phyloP scores from a whole-genome alignment of 768 basidiomycete genomes.

The Lyophyllum shimeji region DNA sequence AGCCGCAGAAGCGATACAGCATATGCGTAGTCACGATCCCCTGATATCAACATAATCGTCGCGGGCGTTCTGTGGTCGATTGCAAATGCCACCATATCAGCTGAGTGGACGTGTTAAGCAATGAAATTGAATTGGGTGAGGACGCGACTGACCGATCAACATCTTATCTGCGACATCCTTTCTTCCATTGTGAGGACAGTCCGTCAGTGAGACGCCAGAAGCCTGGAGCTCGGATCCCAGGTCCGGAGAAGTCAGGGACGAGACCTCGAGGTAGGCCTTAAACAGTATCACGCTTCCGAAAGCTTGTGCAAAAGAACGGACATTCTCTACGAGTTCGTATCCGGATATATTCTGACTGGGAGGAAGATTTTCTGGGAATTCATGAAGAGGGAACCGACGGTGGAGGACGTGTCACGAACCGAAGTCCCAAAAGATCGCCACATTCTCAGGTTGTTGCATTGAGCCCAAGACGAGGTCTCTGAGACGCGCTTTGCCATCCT shows the following conservation, averaged over 20 bases:
- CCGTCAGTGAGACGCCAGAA: constrained; percentile 44
- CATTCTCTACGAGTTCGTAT: constrained; percentile 40
- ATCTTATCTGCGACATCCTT: constrained; percentile 48
- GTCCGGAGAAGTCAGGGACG: constrained; percentile 30
- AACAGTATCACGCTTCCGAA: constrained; percentile 50
- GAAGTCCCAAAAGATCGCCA: constrained; percentile 39
- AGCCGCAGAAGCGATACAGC: constrained; percentile 40
- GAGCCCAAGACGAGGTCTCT: constrained; percentile 4
- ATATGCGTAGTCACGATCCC: constrained; percentile 45
- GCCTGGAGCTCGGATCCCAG: constrained; percentile 44
- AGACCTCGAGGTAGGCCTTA: constrained; percentile 52
- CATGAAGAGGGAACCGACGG: not conserved
- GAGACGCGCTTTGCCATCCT: not conserved
- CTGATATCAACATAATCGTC: constrained; percentile 47
- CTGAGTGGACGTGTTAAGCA: constrained; percentile 8
- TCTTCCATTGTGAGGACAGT: constrained; percentile 35
- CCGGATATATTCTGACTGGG: constrained; percentile 36
- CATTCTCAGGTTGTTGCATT: constrained; percentile 35
- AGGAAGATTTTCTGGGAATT: constrained; percentile 35
- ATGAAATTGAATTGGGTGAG: not conserved
- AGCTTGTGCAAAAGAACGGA: constrained; percentile 42
- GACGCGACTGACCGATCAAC: constrained; percentile 41
- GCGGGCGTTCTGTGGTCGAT: constrained; percentile 44
- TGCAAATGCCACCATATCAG: constrained; percentile 28
- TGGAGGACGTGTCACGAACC: constrained; percentile 11